Percentiles rank a stretch among this genome's conserved stretches.
Conservation (phyloP, 192 early-diverging fungal genomes). For the Coemansia interrupta region DNA sequence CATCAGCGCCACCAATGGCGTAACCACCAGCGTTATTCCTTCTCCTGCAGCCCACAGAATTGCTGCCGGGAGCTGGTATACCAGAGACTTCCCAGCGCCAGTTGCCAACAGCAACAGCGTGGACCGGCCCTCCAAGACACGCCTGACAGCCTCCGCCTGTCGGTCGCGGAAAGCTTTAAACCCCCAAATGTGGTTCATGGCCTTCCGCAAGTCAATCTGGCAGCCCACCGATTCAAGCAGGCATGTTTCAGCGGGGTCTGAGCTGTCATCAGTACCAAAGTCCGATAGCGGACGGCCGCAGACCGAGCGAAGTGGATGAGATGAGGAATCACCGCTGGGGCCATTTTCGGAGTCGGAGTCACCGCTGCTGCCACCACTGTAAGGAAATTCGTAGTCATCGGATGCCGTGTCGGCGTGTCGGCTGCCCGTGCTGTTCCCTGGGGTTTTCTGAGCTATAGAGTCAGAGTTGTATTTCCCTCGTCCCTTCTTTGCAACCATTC, state of each 20-base stretch:
- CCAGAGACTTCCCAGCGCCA: conserved; percentile 72
- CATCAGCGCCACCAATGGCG: conserved; percentile 80
- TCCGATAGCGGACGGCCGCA: conserved; percentile 1
- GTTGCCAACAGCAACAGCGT: conserved; percentile 59
- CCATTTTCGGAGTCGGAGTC: not conserved
- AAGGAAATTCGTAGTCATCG: too few relatives aligned
- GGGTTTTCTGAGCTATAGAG: too few relatives aligned
- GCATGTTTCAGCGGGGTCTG: not conserved
- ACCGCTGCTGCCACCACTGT: too few relatives aligned
- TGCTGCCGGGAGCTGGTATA: conserved; percentile 72
- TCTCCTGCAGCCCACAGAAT: conserved; percentile 47
- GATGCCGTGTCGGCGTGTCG: not conserved
- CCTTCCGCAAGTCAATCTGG: conserved; percentile 44
- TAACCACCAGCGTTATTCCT: conserved; percentile 68
- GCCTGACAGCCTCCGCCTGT: conserved; percentile 52
- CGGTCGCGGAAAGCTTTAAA: conserved; percentile 42
- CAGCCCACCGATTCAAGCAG: not conserved
- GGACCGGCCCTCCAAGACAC: conserved; percentile 40
- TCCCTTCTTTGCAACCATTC: conserved; percentile 26
- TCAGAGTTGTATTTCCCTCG: too few relatives aligned
- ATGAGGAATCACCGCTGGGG: not conserved
- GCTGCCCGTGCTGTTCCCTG: not conserved
- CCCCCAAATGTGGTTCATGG: conserved; percentile 52
- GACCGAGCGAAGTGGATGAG: not conserved
- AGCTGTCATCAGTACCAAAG: conserved; percentile 2